Evolutionary conservation across 2,329 filamentous ascomycete genomes (phyloP).

Genomic region (Didymella sp.): DNA sequence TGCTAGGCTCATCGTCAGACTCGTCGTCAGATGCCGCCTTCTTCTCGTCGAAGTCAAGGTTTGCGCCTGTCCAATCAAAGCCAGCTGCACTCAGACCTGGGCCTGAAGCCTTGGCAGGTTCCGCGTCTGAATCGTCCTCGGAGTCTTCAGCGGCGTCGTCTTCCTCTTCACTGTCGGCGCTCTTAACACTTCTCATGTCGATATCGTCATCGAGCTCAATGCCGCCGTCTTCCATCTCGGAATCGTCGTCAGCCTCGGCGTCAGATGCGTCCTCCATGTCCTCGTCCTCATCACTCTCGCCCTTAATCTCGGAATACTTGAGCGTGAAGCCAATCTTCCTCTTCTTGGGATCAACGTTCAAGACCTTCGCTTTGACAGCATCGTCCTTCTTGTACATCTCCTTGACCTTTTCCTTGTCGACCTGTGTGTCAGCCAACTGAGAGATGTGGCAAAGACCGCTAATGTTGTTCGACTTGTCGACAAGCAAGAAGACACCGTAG

Average conservation of each 20-base stretch:
- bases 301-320: conserved; percentile 88
- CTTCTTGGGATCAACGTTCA: conserved; percentile 77
- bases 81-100: conserved; percentile 73
- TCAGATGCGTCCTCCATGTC: conserved; percentile 50
- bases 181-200: conserved; percentile 55
- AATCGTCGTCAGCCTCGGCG: conserved; percentile 32
- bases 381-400: conserved; percentile 92
- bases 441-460: conserved; percentile 92
- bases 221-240: conserved; percentile 54
- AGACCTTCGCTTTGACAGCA: conserved; percentile 86
- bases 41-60: conserved; percentile 60
- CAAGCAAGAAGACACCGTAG: conserved; percentile 90
- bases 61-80: conserved; percentile 86
- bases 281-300: conserved; percentile 54
- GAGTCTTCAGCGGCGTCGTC: conserved; percentile 50
- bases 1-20: conserved; percentile 57
- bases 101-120: conserved; percentile 35
- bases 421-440: conserved; percentile 84
- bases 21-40: conserved; percentile 61
- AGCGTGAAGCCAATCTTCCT: conserved; percentile 86
- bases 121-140: conserved; percentile 34
- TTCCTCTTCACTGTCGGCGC: conserved; percentile 45
- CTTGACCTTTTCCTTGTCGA: conserved; percentile 86
- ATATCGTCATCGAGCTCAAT: conserved; percentile 50
- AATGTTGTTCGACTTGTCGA: conserved; percentile 86